Base-by-base conservation (phyloP, 805 yeast genomes). In the Saccharomyces mikatae region DNA sequence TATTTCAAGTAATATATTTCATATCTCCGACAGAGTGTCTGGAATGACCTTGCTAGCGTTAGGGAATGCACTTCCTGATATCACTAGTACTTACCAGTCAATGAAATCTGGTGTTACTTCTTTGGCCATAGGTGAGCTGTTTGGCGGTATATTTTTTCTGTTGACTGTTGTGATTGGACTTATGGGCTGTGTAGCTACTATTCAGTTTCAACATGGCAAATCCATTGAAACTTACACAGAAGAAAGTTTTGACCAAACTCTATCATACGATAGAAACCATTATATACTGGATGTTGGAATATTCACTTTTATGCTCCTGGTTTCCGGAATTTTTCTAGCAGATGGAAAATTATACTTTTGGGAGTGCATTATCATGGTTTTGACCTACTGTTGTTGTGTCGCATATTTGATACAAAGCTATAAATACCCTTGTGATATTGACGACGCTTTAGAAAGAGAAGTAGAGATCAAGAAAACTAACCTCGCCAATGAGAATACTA, bases 61-160 rank as follows among this genome's bases (percentile, higher is more conserved):
- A 56, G 98, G 97, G 0, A 92, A 92, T 70, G 96, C 96, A 2
- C 78, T 95, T 0, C 96, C 97, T 0, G 99, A 92, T 68, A 82
- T 92, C 2, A 79, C 90, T 41, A 80, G 92, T 49, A 89, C 96
- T 0, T 88, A 83, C 66, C 83, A 85, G 50, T 96, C 97, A 3
- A 80, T 94, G 81, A 76, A 78, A 11, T 71, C 82, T 1, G 84
- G 81, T n/a, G 80, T 88, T 1, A 81, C 86, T 0, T 79, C 89
- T 0, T 73, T 92, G 65, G 97, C 98, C 0, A 71, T 92, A 6
- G 94, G 97, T 1, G 97, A 91, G 67, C 74, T 92, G n/a, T 71
- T 90, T 31, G 98, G 99, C 0, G 94, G 97, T 1, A 87, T 95
- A 0, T 80, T 87, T 48, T 90, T 94, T 64, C 81, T 91, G 17